Evolutionary conservation across 164 flowering plant genomes (phyloP), one percentile per base, ranked within the genome.

Genomic region (Kingdonia uniflora): DNA sequence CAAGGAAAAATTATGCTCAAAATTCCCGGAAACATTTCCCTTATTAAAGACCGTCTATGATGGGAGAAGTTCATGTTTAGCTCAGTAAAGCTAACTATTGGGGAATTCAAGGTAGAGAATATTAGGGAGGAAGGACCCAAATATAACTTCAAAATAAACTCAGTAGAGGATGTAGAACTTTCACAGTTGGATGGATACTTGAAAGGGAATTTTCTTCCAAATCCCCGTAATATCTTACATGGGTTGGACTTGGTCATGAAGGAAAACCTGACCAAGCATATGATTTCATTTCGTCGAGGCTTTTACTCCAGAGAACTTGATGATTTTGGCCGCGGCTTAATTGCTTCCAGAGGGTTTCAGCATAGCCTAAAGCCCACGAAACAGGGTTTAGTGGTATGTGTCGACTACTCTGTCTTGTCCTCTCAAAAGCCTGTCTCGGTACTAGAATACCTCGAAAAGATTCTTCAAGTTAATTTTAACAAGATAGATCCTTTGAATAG

Each of bases 191-290:
- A 51, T 23, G 82, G 71, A 15, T 83, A 74, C 59, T 55, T 83
- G 8, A 51, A 22, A 0, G 71, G 85, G 4, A 64, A 42, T 0
- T 54, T 58, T 4, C 19, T 24, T 0, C 22, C 60, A 1, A 49
- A 66, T 2, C 87, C 94, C 10, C 80, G 86, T 24, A 79, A 82
- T 19, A 60, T 78, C 26, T 65, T 87, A 42, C 94, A 85, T 41
- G 85, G 71, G 1, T 58, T 87, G 81, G 96, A 85, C 68, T 66
- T 87, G 55, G 80, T 85, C 14, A 70, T 82, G 80, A 81, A 78
- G 54, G 88, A 84, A 61, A 68, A 85, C 58, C 81, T 81, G 1
- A 22, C 71, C 14, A 68, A 63, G 62, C 21, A 35, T 2, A 57
- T 72, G 62, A 62, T 77, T 1, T 38, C 63, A 7, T 55, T 74